Evolutionary conservation across 164 flowering plant genomes (phyloP), one percentile per base, ranked within the genome.

Genomic region (Platanus orientalis): DNA sequence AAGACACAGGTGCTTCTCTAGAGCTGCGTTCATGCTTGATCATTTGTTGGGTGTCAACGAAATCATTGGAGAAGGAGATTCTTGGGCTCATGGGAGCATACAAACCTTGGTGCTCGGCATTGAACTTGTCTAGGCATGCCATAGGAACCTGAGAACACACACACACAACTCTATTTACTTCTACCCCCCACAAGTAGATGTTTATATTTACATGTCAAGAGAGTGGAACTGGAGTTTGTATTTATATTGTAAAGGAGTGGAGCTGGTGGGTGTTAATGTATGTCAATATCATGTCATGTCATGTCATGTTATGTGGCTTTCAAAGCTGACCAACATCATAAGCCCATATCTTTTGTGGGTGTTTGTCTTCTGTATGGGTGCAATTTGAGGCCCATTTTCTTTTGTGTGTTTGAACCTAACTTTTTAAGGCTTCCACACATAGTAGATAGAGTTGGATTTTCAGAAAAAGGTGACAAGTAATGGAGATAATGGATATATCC

Each of bases 11-110:
- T 7, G 88, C 80, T 63, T 80, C 84, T 55, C 75, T 73, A 59
- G 74, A 76, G 66, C 59, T 72, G 66, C 66, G 68, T 24, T 87
- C 82, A n/a, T 59, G 73, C 64, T 74, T 81, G 59, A 69, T 69
- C 16, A 74, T 61, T 42, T 78, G 83, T 32, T 80, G 77, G 54
- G 76, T 57, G 27, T 81, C 88, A 7, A 63, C 81, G 60, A 90
- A 85, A 66, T 84, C 93, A 69, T 79, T 85, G 27, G 96, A 90
- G 80, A 90, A 90, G 40, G 96, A 90, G 72, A 90, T 90, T 67
- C 96, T 85, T 21, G 94, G 91, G 63, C 85, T 78, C 81, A 80
- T 72, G 2, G 79, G 73, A 61, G 77, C 24, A 51, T 55, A 62
- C n/a, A 64, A 64, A 62, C 75, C 67, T 74, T 80, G 81, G 74